Conservation (phyloP, 2,329 filamentous ascomycete genomes). For the Cercospora citrullina region DNA sequence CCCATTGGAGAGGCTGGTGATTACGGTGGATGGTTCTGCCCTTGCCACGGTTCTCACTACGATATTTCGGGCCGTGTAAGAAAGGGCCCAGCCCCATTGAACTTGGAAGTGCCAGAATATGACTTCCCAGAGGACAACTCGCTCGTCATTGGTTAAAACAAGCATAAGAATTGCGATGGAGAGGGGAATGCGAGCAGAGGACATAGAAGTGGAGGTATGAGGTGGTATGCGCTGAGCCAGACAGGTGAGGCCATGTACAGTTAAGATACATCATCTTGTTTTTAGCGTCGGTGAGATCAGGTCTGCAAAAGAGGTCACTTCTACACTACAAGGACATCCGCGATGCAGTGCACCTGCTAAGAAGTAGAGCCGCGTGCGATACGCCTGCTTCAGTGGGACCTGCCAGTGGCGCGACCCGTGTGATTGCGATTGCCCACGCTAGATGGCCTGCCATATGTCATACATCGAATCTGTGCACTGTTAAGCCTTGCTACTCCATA, state of each 20-base stretch:
- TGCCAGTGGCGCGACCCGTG: background rate
- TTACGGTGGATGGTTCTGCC: slow-evolving; percentile 99
- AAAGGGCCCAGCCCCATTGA: slow-evolving; percentile 94
- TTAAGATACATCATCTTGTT: slow-evolving; percentile 20
- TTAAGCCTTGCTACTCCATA: background rate
- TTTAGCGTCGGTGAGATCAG: slow-evolving; percentile 17
- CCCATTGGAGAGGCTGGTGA: slow-evolving; percentile 98
- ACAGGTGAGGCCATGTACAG: slow-evolving; percentile 16
- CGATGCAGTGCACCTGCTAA: background rate
- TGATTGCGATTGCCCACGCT: background rate
- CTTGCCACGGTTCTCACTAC: slow-evolving; percentile 99
- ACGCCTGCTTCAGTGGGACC: background rate
- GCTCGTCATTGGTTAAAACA: slow-evolving; percentile 84
- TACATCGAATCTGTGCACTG: background rate
- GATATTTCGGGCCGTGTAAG: slow-evolving; percentile 98
- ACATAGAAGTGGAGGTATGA: background rate
- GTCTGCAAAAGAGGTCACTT: slow-evolving; percentile 18
- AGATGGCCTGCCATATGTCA: background rate
- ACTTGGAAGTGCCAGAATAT: slow-evolving; percentile 92
- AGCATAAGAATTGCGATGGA: background rate
- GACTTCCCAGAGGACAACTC: slow-evolving; percentile 88
- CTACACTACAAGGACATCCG: background rate
- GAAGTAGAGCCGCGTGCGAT: background rate
- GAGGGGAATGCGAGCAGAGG: background rate
- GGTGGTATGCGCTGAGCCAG: slow-evolving; percentile 16